These are phyloP conservation scores for Inga oerstediana DNA, from an alignment of 306 rosid genomes.

Conservation along the genomic window DNA sequence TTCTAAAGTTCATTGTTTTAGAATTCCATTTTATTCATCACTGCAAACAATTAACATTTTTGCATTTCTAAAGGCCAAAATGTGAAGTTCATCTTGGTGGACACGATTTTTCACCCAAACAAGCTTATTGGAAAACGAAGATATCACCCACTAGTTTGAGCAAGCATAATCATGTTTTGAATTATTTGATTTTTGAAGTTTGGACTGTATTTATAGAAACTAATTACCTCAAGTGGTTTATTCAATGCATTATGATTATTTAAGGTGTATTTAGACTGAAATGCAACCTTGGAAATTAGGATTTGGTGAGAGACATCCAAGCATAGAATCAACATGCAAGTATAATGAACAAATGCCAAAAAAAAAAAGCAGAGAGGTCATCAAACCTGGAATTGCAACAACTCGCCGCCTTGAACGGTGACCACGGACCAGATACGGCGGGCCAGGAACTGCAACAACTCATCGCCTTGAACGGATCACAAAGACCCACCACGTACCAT, in stretches of 20 bases:
- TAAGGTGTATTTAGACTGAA: too few relatives aligned
- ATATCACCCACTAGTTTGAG: slow-evolving; percentile 62
- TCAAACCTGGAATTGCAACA: too few relatives aligned
- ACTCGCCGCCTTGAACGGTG: too few relatives aligned
- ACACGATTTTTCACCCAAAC: slow-evolving; percentile 61
- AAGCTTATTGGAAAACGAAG: slow-evolving; percentile 71
- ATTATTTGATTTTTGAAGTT: not conserved
- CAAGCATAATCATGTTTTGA: not conserved
- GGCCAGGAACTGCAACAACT: too few relatives aligned
- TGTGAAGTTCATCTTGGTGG: slow-evolving; percentile 93
- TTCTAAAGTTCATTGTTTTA: not conserved
- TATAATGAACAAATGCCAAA: too few relatives aligned
- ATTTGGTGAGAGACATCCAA: too few relatives aligned
- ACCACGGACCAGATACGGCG: too few relatives aligned
- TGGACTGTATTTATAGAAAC: not conserved
- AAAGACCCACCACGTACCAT: too few relatives aligned
- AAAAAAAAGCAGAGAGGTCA: too few relatives aligned
- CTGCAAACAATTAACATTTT: slow-evolving; percentile 27
- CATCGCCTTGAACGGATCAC: too few relatives aligned
- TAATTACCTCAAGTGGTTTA: not conserved
- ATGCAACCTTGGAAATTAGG: too few relatives aligned
- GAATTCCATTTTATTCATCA: slow-evolving; percentile 8
- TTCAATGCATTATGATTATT: not conserved
- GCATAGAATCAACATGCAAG: too few relatives aligned
- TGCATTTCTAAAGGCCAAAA: slow-evolving; percentile 71